phyloP scores from a whole-genome alignment of 768 basidiomycete species.

The Coprinellus aureogranulatus region DNA sequence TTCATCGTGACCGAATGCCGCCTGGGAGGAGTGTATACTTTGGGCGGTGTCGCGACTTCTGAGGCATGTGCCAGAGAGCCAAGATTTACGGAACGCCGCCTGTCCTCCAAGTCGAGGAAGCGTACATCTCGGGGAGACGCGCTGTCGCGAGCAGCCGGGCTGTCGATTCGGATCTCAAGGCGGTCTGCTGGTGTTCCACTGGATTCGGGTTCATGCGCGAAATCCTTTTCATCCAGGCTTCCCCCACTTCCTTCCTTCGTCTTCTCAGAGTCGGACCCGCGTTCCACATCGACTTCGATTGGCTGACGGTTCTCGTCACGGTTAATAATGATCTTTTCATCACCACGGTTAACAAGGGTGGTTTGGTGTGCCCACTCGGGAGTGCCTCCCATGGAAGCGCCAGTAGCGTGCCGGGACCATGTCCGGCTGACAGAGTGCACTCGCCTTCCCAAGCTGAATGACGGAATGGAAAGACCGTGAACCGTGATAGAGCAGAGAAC shows the following conservation, averaged over 20 bases:
- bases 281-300: slow-evolving; percentile 41
- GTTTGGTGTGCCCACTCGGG: slow-evolving; percentile 88
- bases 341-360: slow-evolving; percentile 63
- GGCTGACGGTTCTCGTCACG: slow-evolving; percentile 49
- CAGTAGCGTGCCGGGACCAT: slow-evolving; percentile 73
- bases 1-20: not conserved
- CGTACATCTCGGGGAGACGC: not conserved
- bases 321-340: slow-evolving; percentile 77
- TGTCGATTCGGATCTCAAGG: not conserved
- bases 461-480: slow-evolving; percentile 90
- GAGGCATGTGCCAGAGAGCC: not conserved
- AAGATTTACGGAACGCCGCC: not conserved
- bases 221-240: slow-evolving; percentile 21
- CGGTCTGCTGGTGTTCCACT: not conserved
- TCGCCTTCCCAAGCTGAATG: slow-evolving; percentile 86
- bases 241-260: slow-evolving; percentile 14
- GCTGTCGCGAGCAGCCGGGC: not conserved
- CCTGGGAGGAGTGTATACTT: not conserved
- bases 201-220: slow-evolving; percentile 12
- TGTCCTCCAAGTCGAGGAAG: not conserved
- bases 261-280: slow-evolving; percentile 5
- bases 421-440: slow-evolving; percentile 91
- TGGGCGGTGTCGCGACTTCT: not conserved
- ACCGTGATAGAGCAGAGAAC: slow-evolving; percentile 87
- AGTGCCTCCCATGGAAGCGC: slow-evolving; percentile 15